Evolutionary conservation across 2,329 filamentous ascomycete genomes (phyloP).

Genomic region (Trichoderma gracile): DNA sequence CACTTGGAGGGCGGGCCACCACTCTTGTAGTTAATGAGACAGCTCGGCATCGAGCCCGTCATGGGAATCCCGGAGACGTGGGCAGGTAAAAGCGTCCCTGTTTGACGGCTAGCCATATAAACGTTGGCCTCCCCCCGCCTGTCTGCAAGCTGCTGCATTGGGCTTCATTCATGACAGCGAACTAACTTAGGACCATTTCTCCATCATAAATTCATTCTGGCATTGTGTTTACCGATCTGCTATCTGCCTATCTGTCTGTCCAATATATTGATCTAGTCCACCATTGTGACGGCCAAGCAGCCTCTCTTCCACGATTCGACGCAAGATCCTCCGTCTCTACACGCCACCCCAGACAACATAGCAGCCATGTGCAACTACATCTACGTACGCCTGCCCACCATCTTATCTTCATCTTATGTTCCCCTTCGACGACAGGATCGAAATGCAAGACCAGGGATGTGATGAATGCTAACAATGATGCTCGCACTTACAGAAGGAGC

Average conservation of each 20-base stretch:
- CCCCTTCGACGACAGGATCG: neutral
- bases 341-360: neutral
- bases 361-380: constrained; percentile 54
- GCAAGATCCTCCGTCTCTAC: neutral
- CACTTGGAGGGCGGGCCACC: constrained; percentile 20
- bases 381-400: constrained; percentile 40
- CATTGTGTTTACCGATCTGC: neutral
- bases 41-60: constrained; percentile 25
- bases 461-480: constrained; percentile 22
- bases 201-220: neutral
- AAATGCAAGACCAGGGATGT: neutral
- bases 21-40: constrained; percentile 24
- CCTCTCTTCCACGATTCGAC: neutral
- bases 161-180: constrained; percentile 18
- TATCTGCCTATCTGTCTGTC: neutral
- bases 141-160: constrained; percentile 25
- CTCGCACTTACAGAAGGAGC: constrained; percentile 45
- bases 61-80: constrained; percentile 26
- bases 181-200: neutral
- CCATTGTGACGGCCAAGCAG: neutral
- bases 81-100: constrained; percentile 20
- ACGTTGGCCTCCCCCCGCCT: constrained; percentile 23
- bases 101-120: constrained; percentile 25
- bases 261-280: constrained; percentile 4
- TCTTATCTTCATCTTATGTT: neutral